Percentiles rank a stretch among this genome's conserved stretches.
phyloP scores from a whole-genome alignment of 495 filamentous ascomycete species.

The Penicillium ochrochloron region DNA sequence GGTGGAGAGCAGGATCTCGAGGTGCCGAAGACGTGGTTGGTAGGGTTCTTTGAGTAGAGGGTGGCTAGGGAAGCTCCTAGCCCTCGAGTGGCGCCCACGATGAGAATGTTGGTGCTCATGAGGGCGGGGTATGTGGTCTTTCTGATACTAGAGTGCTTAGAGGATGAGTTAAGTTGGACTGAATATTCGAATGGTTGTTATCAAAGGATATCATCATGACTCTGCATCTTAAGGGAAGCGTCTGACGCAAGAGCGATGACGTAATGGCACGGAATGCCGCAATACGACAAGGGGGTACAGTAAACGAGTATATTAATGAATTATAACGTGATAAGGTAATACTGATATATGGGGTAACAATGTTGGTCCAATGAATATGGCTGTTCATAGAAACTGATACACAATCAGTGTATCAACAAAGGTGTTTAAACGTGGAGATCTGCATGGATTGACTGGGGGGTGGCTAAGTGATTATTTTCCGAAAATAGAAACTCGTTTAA shows the following conservation, averaged over 20 bases:
- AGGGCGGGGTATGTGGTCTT: not conserved
- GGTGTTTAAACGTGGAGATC: too few relatives aligned
- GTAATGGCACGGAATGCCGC: constrained; percentile 14
- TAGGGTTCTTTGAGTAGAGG: constrained; percentile 56
- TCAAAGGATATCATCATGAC: not conserved
- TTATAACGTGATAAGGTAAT: not conserved
- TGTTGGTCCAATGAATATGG: not conserved
- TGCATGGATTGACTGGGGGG: not conserved
- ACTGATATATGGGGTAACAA: not conserved
- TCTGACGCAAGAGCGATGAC: constrained; percentile 25
- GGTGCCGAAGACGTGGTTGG: constrained; percentile 62
- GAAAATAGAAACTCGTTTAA: not conserved
- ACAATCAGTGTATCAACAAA: too few relatives aligned
- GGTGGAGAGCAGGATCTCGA: constrained; percentile 49
- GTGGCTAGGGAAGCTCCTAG: constrained; percentile 65
- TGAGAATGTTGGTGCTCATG: constrained; percentile 54
- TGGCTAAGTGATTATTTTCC: not conserved
- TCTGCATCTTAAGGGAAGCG: not conserved
- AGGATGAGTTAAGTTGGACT: not conserved
- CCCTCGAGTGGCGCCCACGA: constrained; percentile 70
- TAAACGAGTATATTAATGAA: too few relatives aligned
- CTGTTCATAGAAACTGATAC: too few relatives aligned
- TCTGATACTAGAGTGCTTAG: not conserved
- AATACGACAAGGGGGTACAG: not conserved
- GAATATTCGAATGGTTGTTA: too few relatives aligned